Conservation (phyloP, 495 filamentous ascomycete species). For the Penicillium salamii region DNA sequence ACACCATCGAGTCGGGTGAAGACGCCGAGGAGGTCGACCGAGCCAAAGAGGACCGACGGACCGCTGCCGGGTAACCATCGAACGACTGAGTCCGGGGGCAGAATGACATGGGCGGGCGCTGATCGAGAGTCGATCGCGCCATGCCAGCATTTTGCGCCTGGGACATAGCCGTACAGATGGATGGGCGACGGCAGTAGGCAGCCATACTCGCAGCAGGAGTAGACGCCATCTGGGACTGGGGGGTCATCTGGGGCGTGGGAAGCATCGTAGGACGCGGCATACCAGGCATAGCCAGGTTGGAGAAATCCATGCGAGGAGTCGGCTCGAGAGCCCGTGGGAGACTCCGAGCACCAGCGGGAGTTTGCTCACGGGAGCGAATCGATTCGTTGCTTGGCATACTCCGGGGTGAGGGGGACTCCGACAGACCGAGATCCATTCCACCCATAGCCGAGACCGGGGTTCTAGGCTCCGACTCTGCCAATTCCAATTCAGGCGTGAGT, state of each 20-base stretch:
- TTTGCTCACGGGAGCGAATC: slow-evolving; percentile 36
- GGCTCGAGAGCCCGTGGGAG: slow-evolving; percentile 62
- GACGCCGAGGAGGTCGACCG: slow-evolving; percentile 74
- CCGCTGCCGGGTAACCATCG: slow-evolving; percentile 47
- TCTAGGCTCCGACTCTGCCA: slow-evolving; percentile 31
- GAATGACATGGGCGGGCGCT: slow-evolving; percentile 47
- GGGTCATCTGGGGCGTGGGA: slow-evolving; percentile 78
- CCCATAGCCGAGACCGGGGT: slow-evolving; percentile 28
- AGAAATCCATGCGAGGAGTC: slow-evolving; percentile 29
- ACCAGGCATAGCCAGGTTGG: slow-evolving; percentile 41
- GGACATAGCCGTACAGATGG: slow-evolving; percentile 78
- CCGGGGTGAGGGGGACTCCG: slow-evolving; percentile 37
- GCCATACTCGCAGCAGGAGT: slow-evolving; percentile 90
- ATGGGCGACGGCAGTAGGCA: slow-evolving; percentile 52
- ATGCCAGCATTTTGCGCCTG: slow-evolving; percentile 64
- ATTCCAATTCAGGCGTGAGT: slow-evolving; percentile 66
- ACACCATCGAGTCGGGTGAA: slow-evolving; percentile 89
- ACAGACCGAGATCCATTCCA: slow-evolving; percentile 28
- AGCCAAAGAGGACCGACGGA: slow-evolving; percentile 72
- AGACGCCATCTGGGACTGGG: slow-evolving; percentile 66
- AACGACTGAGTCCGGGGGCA: slow-evolving; percentile 51
- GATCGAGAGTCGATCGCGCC: slow-evolving; percentile 60
- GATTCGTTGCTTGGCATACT: slow-evolving; percentile 23
- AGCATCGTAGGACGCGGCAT: slow-evolving; percentile 63
- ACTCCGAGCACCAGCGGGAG: slow-evolving; percentile 41